A percentile compares a stretch with the other conserved stretches of the same genome.
Evolutionary conservation across 2,329 filamentous ascomycete species (phyloP).

Genomic region (Tolypocladium paradoxum): DNA sequence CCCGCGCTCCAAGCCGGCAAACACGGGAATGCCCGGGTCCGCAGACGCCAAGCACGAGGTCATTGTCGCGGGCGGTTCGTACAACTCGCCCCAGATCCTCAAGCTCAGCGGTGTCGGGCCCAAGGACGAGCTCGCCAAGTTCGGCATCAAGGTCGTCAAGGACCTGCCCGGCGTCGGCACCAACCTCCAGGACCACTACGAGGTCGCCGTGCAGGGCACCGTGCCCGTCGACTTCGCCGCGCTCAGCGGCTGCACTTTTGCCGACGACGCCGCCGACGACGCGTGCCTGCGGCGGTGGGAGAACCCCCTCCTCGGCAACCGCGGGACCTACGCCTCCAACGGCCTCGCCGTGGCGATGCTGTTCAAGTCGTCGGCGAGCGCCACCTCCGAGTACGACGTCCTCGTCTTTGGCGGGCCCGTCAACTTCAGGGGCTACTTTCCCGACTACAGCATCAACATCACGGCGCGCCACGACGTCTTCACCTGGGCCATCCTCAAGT

Average conservation of each 20-base stretch:
- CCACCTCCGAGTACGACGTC: conserved; percentile 16
- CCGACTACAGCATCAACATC: conserved; percentile 11
- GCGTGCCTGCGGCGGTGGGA: conserved; percentile 24
- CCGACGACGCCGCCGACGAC: conserved; percentile 14
- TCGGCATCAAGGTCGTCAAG: conserved; percentile 39
- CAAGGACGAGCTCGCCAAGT: conserved; percentile 22
- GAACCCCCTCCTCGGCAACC: conserved; percentile 1
- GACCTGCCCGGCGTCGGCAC: conserved; percentile 53
- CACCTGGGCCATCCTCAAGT: conserved; percentile 37
- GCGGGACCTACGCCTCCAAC: conserved; percentile 12
- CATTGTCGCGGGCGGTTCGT: conserved; percentile 35
- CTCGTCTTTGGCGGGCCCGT: conserved; percentile 17
- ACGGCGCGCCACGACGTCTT: conserved; percentile 21
- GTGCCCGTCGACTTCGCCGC: conserved; percentile 4
- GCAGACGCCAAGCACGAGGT: conserved; percentile 30
- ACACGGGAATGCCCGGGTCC: conserved; percentile 9
- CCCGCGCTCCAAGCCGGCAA: conserved; percentile 22
- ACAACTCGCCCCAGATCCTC: conserved; percentile 35
- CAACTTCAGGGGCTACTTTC: conserved; percentile 18
- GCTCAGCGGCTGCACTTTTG: conserved; percentile 16
- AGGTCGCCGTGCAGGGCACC: conserved; percentile 12
- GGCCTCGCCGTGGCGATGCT: conserved; percentile 12
- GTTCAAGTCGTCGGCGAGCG: conserved; percentile 16
- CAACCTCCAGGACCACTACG: conserved; percentile 29
- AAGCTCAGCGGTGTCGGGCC: conserved; percentile 35